Evolutionary conservation across 2,329 filamentous ascomycete genomes (phyloP).

Genomic region (Shiraia sp.): DNA sequence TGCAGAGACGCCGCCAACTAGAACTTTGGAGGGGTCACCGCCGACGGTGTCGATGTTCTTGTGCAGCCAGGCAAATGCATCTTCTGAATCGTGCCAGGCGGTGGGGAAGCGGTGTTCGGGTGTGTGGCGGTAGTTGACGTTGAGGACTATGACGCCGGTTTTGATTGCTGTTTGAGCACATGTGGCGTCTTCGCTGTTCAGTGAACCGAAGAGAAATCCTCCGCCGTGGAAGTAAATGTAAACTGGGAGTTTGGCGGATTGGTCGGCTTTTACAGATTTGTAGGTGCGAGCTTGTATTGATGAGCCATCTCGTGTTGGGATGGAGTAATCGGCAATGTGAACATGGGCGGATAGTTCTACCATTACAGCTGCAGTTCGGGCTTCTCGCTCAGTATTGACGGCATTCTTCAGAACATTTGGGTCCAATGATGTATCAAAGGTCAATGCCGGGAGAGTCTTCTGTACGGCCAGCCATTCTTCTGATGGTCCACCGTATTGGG

Average conservation of each 20-base stretch:
- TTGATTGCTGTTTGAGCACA: constrained; percentile 55
- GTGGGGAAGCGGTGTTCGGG: constrained; percentile 59
- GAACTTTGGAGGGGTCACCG: constrained; percentile 49
- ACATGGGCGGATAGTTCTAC: constrained; percentile 26
- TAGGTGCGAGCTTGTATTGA: constrained; percentile 54
- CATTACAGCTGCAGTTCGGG: constrained; percentile 22
- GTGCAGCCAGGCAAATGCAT: constrained; percentile 60
- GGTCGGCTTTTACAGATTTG: constrained; percentile 41
- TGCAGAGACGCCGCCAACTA: constrained; percentile 56
- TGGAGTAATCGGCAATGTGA: constrained; percentile 24
- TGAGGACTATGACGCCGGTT: constrained; percentile 52
- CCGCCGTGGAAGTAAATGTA: constrained; percentile 58
- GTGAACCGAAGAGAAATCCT: constrained; percentile 60
- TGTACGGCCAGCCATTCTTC: constrained; percentile 40
- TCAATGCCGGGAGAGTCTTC: constrained; percentile 27
- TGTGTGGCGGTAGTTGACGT: constrained; percentile 64
- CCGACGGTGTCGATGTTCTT: constrained; percentile 46
- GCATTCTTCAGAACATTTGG: constrained; percentile 15
- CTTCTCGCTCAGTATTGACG: constrained; percentile 29
- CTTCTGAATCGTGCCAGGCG: constrained; percentile 58
- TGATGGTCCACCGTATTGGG: constrained; percentile 34
- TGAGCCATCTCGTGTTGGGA: constrained; percentile 52
- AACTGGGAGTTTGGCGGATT: constrained; percentile 50
- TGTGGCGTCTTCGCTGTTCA: constrained; percentile 57
- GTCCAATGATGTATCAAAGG: constrained; percentile 25